Conservation (phyloP, 768 basidiomycete genomes). For the Tephrocybe rancida region DNA sequence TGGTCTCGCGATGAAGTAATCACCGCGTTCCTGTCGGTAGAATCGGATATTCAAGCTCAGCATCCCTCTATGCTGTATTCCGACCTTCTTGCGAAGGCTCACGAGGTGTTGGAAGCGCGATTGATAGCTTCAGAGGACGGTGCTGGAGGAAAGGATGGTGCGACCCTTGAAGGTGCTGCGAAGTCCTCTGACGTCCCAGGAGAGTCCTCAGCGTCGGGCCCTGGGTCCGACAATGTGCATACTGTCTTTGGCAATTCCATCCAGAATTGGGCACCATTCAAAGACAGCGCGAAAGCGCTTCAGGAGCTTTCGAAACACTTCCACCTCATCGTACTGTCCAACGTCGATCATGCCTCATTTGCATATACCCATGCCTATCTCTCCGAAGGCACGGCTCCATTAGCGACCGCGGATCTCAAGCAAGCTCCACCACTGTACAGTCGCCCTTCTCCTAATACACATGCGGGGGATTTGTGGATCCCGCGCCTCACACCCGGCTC, state of each 20-base stretch:
- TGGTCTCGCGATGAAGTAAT: constrained; percentile 59
- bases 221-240: constrained; percentile 30
- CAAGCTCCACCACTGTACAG: constrained; percentile 26
- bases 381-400: constrained; percentile 35
- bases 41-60: constrained; percentile 58
- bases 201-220: constrained; percentile 16
- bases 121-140: constrained; percentile 31
- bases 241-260: constrained; percentile 63
- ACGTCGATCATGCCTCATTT: constrained; percentile 71
- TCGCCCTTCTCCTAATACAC: constrained; percentile 31
- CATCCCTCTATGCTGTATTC: constrained; percentile 62
- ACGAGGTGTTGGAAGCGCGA: constrained; percentile 37
- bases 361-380: constrained; percentile 59
- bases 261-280: constrained; percentile 63
- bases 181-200: constrained; percentile 3
- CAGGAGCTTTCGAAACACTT: constrained; percentile 60
- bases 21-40: constrained; percentile 50
- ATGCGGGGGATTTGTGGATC: constrained; percentile 43
- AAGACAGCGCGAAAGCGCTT: constrained; percentile 65
- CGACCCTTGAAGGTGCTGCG: constrained; percentile 21
- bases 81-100: constrained; percentile 56
- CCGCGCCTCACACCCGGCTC: constrained; percentile 41
- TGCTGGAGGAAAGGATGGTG: not conserved
- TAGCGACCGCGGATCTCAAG: constrained; percentile 3
- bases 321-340: constrained; percentile 74